Percentiles rank a stretch among this genome's conserved stretches.
Evolutionary conservation across 1,284 basidiomycete species (phyloP).

Genomic region (Cutaneotrichosporon cavernicola): DNA sequence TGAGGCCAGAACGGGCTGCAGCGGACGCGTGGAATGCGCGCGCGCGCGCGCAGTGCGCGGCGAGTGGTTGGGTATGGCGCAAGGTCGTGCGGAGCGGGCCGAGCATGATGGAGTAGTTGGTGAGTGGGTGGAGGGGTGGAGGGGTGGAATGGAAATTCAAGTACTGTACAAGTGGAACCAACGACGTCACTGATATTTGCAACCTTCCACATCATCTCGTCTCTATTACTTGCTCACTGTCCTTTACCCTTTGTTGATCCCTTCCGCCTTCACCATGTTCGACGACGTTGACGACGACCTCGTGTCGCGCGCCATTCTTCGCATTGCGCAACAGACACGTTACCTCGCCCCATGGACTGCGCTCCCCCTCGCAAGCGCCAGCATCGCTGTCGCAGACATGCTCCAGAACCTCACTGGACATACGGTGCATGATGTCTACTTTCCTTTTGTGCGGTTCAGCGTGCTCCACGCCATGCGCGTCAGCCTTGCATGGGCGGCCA

Average conservation of each 20-base stretch:
- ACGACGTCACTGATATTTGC: not conserved
- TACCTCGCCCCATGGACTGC: conserved; percentile 1
- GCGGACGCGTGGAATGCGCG: conserved; percentile 16
- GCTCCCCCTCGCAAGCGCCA: not conserved
- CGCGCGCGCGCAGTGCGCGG: too few relatives aligned
- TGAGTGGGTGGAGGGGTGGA: not conserved
- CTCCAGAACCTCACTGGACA: conserved; percentile 36
- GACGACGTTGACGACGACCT: not conserved
- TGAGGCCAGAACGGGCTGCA: conserved; percentile 15
- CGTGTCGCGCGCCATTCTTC: not conserved
- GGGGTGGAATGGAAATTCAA: not conserved
- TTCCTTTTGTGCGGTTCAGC: conserved; percentile 39
- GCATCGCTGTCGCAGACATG: conserved; percentile 24
- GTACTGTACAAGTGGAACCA: not conserved
- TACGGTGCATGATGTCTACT: conserved; percentile 37
- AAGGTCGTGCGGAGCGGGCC: not conserved
- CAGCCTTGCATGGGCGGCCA: conserved; percentile 37
- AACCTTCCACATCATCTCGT: not conserved
- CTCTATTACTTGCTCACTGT: not conserved
- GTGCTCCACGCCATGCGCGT: conserved; percentile 43
- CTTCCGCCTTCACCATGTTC: not conserved
- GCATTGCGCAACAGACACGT: not conserved
- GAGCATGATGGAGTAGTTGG: not conserved
- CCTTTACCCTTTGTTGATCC: not conserved
- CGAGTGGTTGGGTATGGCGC: not conserved